Base-by-base conservation (phyloP, 31 red algal genomes). In the Odonthalia washingtoniensis region DNA sequence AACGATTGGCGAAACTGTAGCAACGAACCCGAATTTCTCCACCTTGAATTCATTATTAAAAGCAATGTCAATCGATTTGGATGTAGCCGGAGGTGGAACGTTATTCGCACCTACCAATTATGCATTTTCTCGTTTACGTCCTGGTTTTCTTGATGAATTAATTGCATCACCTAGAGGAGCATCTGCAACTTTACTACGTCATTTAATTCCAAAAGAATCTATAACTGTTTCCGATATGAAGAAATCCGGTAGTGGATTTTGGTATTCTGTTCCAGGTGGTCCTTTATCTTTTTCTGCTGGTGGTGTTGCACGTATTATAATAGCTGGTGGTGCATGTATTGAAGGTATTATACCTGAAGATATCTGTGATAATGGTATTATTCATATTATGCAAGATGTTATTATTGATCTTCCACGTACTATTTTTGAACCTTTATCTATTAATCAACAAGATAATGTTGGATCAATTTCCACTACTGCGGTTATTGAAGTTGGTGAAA, bases 331-430 rank as follows among this genome's bases (percentile, higher is more conserved):
- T 70, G 82, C 89, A 4, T 64, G 21, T 31, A 36, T 92, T 18
- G 9, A 66, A 17, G 41, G 37, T 27, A 75, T 79, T 9, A 39
- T 18, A 14, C 41, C 38, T 64, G 70, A 91, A 44, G 49, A 76
- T 62, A 80, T 84, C 49, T 91, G 88, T 72, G 79, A 72, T 46
- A 91, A 91, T 62, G 88, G 88, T 27, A 84, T 68, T 34, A 75
- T 83, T 62, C 88, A 91, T 63, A 82, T 73, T n/a, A 75, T 91
- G 32, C 49, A 83, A 36, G 45, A 62, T 40, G 62, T 92, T 14
- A n/a, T n/a, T n/a, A n/a, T n/a, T n/a, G n/a, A n/a, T n/a, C 81
- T 84, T 1, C 41, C 60, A 12, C 40, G 39, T 34, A 46, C 70
- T 61, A 21, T 39, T 42, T 72, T 78, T 21, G 80, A 78, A 24